A percentile compares a stretch with the other conserved stretches of the same genome.
Conservation (phyloP, 345 rosid genomes). For the Melastoma malabathricum region DNA sequence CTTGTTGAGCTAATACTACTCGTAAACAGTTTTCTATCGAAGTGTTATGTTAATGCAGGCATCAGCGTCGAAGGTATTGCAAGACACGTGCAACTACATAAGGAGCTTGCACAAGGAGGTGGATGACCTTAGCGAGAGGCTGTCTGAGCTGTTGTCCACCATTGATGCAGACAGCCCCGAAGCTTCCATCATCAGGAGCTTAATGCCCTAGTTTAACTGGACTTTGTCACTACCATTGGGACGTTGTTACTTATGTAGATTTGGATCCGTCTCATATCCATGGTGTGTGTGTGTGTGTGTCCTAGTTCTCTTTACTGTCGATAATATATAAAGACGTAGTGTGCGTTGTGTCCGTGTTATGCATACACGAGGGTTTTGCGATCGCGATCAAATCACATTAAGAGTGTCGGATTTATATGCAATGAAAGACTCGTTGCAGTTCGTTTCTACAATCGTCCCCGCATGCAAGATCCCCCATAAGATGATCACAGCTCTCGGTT, state of each 20-base stretch:
- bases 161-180: conserved; percentile 79
- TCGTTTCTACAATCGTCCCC: no score
- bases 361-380: no score
- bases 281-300: no score
- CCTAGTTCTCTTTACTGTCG: not conserved
- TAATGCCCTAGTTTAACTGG: conserved; percentile 33
- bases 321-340: no score
- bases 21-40: not conserved
- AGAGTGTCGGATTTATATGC: no score
- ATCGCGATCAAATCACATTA: no score
- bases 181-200: conserved; percentile 87
- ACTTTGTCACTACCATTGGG: not conserved
- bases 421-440: no score
- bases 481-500: no score
- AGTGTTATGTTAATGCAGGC: conserved; percentile 22
- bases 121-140: conserved; percentile 75
- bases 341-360: no score
- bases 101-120: conserved; percentile 80
- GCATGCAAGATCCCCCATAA: no score
- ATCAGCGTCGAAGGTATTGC: conserved; percentile 82
- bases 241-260: not conserved
- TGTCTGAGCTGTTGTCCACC: conserved; percentile 72
- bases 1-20: not conserved
- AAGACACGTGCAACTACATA: conserved; percentile 92
- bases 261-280: not conserved